phyloP scores from a whole-genome alignment of 208 protist genomes.

The Wallacemonas sp. region DNA sequence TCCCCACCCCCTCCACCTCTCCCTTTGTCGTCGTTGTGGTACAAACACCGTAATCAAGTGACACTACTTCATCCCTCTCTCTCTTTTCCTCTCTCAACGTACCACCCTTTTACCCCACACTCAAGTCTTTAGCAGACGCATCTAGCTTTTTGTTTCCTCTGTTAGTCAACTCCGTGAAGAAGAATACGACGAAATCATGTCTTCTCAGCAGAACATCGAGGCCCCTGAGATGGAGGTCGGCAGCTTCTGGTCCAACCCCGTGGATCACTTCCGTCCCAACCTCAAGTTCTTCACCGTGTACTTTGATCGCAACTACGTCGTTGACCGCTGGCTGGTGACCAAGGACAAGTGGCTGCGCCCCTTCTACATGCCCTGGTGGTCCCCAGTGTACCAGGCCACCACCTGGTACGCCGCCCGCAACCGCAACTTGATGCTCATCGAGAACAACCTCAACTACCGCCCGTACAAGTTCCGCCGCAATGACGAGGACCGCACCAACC shows the following conservation, averaged over 20 bases:
- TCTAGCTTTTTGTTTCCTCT: slow-evolving; percentile 14
- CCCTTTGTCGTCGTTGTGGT: too few species aligned
- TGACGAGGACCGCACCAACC: slow-evolving; percentile 88
- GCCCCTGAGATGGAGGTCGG: slow-evolving; percentile 34
- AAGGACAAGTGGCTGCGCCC: slow-evolving; percentile 81
- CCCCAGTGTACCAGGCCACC: slow-evolving; percentile 78
- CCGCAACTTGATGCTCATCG: slow-evolving; percentile 86
- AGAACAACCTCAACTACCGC: slow-evolving; percentile 92
- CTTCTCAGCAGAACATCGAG: slow-evolving; percentile 28
- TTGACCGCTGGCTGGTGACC: slow-evolving; percentile 77
- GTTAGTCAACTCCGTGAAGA: slow-evolving; percentile 3
- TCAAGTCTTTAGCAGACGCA: slow-evolving; percentile 9
- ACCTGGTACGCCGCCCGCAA: slow-evolving; percentile 88
- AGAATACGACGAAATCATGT: slow-evolving; percentile 24
- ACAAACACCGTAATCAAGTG: not conserved
- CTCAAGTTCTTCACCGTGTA: slow-evolving; percentile 89
- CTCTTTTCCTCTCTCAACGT: not conserved
- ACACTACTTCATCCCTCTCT: not conserved
- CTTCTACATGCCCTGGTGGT: slow-evolving; percentile 89
- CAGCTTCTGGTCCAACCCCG: slow-evolving; percentile 88
- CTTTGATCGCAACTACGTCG: slow-evolving; percentile 76
- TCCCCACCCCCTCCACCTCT: too few species aligned
- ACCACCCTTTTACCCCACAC: not conserved
- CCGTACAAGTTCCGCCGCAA: slow-evolving; percentile 90
- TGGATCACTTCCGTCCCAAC: slow-evolving; percentile 90